phyloP scores from a whole-genome alignment of 805 yeast genomes.

The Starmerella bacillaris region DNA sequence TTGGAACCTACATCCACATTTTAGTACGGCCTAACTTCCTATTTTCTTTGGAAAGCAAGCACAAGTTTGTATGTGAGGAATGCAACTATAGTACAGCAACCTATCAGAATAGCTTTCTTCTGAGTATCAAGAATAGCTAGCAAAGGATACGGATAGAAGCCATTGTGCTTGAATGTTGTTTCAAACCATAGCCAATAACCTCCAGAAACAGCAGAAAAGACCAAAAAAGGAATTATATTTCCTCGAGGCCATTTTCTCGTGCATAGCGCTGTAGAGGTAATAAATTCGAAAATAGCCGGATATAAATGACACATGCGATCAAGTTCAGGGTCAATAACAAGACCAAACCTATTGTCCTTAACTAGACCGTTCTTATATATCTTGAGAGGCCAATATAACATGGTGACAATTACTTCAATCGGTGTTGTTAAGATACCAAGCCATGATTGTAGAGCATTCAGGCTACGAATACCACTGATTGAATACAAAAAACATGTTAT shows the following conservation, averaged over 20 bases:
- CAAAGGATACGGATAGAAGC: slow-evolving; percentile 23
- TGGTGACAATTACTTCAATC: slow-evolving; percentile 20
- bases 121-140: slow-evolving; percentile 14
- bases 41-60: slow-evolving; percentile 14
- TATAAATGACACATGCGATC: slow-evolving; percentile 21
- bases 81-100: slow-evolving; percentile 13
- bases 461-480: slow-evolving; percentile 15
- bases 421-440: slow-evolving; percentile 20
- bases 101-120: slow-evolving; percentile 16
- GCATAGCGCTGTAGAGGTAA: slow-evolving; percentile 18
- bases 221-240: slow-evolving; percentile 9
- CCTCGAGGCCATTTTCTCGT: slow-evolving; percentile 17
- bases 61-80: slow-evolving; percentile 13
- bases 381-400: slow-evolving; percentile 22
- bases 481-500: slow-evolving; percentile 20
- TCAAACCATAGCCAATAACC: slow-evolving; percentile 24
- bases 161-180: slow-evolving; percentile 17
- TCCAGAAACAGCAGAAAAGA: slow-evolving; percentile 14
- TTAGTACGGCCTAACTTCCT: neutral
- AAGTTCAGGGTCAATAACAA: slow-evolving; percentile 16
- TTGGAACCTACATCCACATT: neutral
- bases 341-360: slow-evolving; percentile 17
- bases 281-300: slow-evolving; percentile 18
- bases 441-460: slow-evolving; percentile 13
- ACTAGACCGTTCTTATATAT: slow-evolving; percentile 18